These are phyloP conservation scores for Triadica sebifera DNA, from an alignment of 345 rosid species.

Conservation along the genomic window DNA sequence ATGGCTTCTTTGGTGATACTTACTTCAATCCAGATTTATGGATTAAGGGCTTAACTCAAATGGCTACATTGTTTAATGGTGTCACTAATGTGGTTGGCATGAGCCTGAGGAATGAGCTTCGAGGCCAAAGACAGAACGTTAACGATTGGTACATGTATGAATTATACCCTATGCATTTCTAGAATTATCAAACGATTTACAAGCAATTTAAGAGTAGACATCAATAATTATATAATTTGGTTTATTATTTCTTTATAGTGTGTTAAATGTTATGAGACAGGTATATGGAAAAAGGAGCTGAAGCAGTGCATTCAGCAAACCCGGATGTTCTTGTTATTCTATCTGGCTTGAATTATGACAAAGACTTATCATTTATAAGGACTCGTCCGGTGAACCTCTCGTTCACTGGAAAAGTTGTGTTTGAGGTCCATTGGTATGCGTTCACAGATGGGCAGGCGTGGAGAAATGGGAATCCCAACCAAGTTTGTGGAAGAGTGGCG, in stretches of 20 bases:
- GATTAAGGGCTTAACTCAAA: conserved; percentile 58
- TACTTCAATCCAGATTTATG: conserved; percentile 71
- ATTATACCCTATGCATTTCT: not conserved
- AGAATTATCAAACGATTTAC: too few relatives aligned
- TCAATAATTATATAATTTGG: not conserved
- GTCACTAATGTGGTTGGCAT: conserved; percentile 72
- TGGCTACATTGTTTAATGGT: conserved; percentile 69
- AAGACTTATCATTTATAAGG: conserved; percentile 59
- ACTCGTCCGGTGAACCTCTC: conserved; percentile 46
- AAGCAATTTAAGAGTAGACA: too few relatives aligned
- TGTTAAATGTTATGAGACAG: conserved; percentile 23
- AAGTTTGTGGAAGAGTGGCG: conserved; percentile 63
- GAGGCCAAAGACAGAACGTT: conserved; percentile 75
- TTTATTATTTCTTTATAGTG: not conserved
- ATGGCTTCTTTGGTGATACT: conserved; percentile 93
- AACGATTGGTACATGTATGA: conserved; percentile 84
- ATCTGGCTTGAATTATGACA: conserved; percentile 77
- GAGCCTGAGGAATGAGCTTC: conserved; percentile 93
- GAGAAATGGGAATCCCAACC: conserved; percentile 65
- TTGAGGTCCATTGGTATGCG: conserved; percentile 84
- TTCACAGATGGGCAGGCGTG: conserved; percentile 73
- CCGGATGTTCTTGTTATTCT: conserved; percentile 85
- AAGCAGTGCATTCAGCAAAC: conserved; percentile 81
- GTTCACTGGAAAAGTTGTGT: conserved; percentile 61
- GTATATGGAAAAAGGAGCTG: conserved; percentile 88